phyloP scores from a whole-genome alignment of 2,329 filamentous ascomycete species.

The Talaromyces islandicus region DNA sequence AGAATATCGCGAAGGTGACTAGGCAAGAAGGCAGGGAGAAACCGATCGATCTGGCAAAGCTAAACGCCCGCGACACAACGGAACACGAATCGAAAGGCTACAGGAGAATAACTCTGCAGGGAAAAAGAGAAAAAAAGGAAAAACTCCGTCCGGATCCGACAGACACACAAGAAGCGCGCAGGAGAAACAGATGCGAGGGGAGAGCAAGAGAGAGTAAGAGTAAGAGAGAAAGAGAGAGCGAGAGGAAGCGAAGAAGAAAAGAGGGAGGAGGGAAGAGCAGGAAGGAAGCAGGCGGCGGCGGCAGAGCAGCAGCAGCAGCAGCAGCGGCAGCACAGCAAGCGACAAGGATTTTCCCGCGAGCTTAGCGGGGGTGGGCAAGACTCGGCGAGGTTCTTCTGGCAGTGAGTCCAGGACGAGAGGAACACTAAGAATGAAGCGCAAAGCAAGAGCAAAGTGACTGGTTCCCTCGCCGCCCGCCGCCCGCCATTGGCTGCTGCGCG shows the following conservation, averaged over 20 bases:
- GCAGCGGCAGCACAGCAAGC: neutral
- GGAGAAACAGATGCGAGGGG: constrained; percentile 13
- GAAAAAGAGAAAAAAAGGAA: constrained; percentile 16
- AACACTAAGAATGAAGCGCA: neutral
- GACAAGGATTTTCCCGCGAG: neutral
- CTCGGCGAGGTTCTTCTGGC: neutral
- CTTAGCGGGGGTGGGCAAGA: neutral
- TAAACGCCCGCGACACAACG: constrained; percentile 21
- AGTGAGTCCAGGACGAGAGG: no score
- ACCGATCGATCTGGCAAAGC: neutral
- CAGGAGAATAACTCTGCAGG: constrained; percentile 21
- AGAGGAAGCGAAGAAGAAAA: constrained; percentile 2
- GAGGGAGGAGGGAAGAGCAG: neutral
- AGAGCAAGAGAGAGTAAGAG: constrained; percentile 15
- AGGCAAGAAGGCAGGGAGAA: neutral
- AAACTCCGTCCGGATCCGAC: constrained; percentile 7
- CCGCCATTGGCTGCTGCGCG: neutral
- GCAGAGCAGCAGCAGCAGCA: neutral
- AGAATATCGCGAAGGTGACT: neutral
- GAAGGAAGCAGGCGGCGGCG: neutral
- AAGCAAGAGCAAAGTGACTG: neutral
- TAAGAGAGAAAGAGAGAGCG: constrained; percentile 10
- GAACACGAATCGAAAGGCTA: constrained; percentile 15
- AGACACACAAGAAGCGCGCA: constrained; percentile 10
- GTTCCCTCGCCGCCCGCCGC: neutral